Evolutionary conservation across 1,284 basidiomycete species (phyloP).

Genomic region (Gomphus bonarii): DNA sequence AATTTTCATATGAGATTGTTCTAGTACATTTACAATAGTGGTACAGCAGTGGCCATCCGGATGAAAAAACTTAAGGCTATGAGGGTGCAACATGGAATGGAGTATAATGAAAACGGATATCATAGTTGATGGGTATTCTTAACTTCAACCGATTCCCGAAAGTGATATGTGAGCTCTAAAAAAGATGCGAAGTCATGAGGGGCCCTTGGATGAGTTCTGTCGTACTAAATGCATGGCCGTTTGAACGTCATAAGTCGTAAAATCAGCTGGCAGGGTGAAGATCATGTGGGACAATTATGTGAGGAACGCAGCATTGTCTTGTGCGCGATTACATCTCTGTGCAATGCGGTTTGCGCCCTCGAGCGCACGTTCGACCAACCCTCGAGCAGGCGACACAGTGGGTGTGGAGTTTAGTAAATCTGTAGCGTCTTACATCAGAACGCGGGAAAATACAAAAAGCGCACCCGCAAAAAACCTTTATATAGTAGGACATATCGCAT

Average conservation of each 20-base stretch:
- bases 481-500: conserved; percentile 62
- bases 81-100: not conserved
- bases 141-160: not conserved
- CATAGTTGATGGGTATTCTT: not conserved
- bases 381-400: not conserved
- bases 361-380: not conserved
- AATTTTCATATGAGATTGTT: no score
- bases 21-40: no score
- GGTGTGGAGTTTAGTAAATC: not conserved
- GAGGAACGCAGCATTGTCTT: conserved; percentile 48
- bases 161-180: not conserved
- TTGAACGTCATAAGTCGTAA: not conserved
- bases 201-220: not conserved
- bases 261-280: not conserved
- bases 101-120: not conserved
- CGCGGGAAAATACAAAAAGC: not conserved
- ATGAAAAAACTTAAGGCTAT: no score
- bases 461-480: conserved; percentile 32
- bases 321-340: conserved; percentile 51
- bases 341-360: conserved; percentile 45
- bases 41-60: no score
- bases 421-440: not conserved
- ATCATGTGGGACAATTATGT: not conserved
- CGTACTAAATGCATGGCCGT: not conserved
- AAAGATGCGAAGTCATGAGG: not conserved